A percentile compares a stretch with the other conserved stretches of the same genome.
These are phyloP conservation scores for Verbascum thapsus DNA, from an alignment of 257 asterid species.

Conservation along the genomic window DNA sequence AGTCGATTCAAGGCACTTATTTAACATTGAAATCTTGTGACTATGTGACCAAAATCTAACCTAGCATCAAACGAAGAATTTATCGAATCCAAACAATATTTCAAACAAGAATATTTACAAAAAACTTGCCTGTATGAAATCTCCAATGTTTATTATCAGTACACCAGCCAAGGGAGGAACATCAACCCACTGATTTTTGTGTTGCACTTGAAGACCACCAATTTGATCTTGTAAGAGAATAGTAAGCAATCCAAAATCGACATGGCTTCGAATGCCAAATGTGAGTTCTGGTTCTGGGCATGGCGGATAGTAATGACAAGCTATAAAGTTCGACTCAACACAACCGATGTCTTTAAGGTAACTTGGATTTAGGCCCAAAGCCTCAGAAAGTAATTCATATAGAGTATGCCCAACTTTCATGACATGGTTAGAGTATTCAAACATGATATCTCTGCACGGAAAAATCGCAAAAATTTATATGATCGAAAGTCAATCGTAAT, in stretches of 20 bases:
- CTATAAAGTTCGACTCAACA: slow-evolving; percentile 24
- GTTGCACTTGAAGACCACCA: slow-evolving; percentile 32
- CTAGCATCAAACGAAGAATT: background rate
- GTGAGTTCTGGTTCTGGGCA: slow-evolving; percentile 53
- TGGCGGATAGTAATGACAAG: slow-evolving; percentile 40
- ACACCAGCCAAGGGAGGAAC: slow-evolving; percentile 23
- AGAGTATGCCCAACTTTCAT: slow-evolving; percentile 25
- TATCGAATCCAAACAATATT: background rate
- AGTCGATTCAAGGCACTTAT: too few relatives aligned
- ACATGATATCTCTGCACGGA: slow-evolving; percentile 36
- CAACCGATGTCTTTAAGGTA: slow-evolving; percentile 41
- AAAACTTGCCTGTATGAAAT: slow-evolving; percentile 23
- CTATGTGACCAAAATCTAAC: too few relatives aligned
- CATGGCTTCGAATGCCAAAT: slow-evolving; percentile 33
- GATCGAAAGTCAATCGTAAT: background rate
- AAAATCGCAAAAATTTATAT: background rate
- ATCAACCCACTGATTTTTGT: slow-evolving; percentile 22
- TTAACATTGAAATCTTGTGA: too few relatives aligned
- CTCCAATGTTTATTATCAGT: slow-evolving; percentile 20
- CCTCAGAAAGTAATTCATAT: slow-evolving; percentile 37
- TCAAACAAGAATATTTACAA: background rate
- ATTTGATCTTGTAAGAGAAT: slow-evolving; percentile 34
- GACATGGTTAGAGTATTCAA: slow-evolving; percentile 29
- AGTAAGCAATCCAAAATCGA: slow-evolving; percentile 36
- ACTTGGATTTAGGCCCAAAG: slow-evolving; percentile 27